A percentile compares a stretch with the other conserved stretches of the same genome.
These are phyloP conservation scores for Kwoniella heveanensis DNA, from an alignment of 768 basidiomycete genomes.

Conservation along the genomic window DNA sequence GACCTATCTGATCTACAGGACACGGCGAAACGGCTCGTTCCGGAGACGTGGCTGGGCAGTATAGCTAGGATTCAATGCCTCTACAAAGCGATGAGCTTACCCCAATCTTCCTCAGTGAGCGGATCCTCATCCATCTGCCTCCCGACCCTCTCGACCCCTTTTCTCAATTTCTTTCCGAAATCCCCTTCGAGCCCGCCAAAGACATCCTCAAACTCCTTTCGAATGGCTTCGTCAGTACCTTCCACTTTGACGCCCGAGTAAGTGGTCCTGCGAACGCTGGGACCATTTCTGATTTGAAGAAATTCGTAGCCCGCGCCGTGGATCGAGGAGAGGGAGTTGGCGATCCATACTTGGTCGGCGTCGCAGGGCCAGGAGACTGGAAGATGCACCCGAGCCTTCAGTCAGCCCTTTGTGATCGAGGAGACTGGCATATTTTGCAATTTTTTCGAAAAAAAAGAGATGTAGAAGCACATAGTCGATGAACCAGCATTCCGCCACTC, in stretches of 20 bases:
- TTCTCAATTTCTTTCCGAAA: conserved; percentile 1
- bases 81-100: neutral
- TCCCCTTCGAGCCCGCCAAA: conserved; percentile 6
- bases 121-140: conserved; percentile 10
- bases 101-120: conserved; percentile 8
- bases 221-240: conserved; percentile 17
- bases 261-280: conserved; percentile 8
- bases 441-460: no score
- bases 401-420: no score
- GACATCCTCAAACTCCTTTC: conserved; percentile 7
- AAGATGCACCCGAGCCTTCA: no score
- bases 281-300: conserved; percentile 18
- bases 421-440: no score
- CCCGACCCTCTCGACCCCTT: conserved; percentile 6
- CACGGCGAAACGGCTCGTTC: no score
- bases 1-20: neutral
- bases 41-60: no score
- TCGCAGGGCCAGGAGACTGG: conserved; percentile 19
- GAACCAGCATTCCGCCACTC: neutral
- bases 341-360: conserved; percentile 22
- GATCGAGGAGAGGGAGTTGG: conserved; percentile 15
- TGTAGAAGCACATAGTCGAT: no score
- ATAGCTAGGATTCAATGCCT: no score
- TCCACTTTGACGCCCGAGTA: conserved; percentile 10
- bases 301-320: conserved; percentile 15